phyloP scores from a whole-genome alignment of 208 protist genomes.

The Endotrypanum monterogeii region DNA sequence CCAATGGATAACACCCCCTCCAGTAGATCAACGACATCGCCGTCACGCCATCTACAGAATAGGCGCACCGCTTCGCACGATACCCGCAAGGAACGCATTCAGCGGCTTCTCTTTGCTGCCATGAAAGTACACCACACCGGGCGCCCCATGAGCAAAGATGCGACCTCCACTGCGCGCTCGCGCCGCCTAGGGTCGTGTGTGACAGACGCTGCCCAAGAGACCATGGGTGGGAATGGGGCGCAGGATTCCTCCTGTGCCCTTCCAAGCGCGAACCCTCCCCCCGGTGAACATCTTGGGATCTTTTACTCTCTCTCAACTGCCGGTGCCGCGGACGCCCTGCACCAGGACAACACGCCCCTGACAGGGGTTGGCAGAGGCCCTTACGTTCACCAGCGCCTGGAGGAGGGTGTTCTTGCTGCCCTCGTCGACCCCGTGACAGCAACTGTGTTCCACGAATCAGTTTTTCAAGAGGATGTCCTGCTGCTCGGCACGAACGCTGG shows the following conservation, averaged over 20 bases:
- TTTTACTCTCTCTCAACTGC: constrained; percentile 39
- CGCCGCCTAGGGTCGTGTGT: background rate
- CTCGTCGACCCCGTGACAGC: constrained; percentile 67
- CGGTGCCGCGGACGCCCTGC: constrained; percentile 38
- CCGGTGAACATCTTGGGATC: constrained; percentile 4
- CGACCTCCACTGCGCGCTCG: background rate
- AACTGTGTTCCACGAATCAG: constrained; percentile 55
- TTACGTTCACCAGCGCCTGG: constrained; percentile 55
- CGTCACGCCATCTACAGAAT: background rate
- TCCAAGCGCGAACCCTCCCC: background rate
- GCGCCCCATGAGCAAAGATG: background rate
- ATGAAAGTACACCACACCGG: constrained; percentile 15
- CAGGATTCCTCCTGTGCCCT: no score
- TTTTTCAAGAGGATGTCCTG: constrained; percentile 66
- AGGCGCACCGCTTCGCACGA: background rate
- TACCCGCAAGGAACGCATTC: constrained; percentile 16
- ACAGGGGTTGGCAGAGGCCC: constrained; percentile 50
- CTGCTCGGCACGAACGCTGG: constrained; percentile 66
- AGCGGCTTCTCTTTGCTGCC: constrained; percentile 18
- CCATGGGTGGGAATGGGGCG: background rate
- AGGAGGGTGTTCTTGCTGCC: constrained; percentile 63
- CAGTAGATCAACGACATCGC: background rate
- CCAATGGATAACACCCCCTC: background rate
- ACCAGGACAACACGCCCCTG: constrained; percentile 41
- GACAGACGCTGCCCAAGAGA: background rate